Evolutionary conservation across 345 rosid genomes (phyloP), one percentile per base, ranked within the genome.

Genomic region (Gossypium anomalum): DNA sequence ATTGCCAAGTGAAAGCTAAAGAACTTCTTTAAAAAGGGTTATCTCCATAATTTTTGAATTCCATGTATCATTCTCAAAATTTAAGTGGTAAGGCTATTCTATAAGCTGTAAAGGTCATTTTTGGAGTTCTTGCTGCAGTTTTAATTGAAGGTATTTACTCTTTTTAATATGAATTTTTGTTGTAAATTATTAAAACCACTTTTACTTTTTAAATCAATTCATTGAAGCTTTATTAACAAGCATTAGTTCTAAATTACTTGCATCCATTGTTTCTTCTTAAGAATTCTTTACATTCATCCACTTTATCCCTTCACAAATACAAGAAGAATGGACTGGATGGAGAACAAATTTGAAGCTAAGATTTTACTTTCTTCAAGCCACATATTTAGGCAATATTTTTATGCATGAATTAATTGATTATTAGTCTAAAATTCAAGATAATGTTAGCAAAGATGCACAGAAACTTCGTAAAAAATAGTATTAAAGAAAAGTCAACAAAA

Each of bases 1-100:
- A 58, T 74, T 94, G 85, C 92, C 97, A 48, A 74, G 66, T 59
- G 85, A 83, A 74, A 83, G 85, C 71, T 86, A 80, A 86, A 27
- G 17, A 69, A 10, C 17, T 49, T 12, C 12, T 68, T 51, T 17
- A 5, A 17, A 51, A 9, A 51, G 17, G 44, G 44, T 3, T 22
- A 25, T 49, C 45, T 17, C 20, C 34, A 47, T 47, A 19, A 15
- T 13, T 17, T 62, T 64, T 43, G 16, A 65, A 19, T 17, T 65
- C 29, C 8, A 13, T 58, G 38, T 23, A 22, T 58, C 62, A 22
- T 2, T 15, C n/a, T 20, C 53, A 20, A 7, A 19, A 13, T 23
- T 45, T 7, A 45, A n/a, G 67, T 10, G 16, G 68, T 29, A 19
- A 9, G 70, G 70, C n/a, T 38, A 17, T 38, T 14, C 67, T 63